phyloP scores from a whole-genome alignment of 805 yeast genomes.

The Hermanozyma aechmeae region DNA sequence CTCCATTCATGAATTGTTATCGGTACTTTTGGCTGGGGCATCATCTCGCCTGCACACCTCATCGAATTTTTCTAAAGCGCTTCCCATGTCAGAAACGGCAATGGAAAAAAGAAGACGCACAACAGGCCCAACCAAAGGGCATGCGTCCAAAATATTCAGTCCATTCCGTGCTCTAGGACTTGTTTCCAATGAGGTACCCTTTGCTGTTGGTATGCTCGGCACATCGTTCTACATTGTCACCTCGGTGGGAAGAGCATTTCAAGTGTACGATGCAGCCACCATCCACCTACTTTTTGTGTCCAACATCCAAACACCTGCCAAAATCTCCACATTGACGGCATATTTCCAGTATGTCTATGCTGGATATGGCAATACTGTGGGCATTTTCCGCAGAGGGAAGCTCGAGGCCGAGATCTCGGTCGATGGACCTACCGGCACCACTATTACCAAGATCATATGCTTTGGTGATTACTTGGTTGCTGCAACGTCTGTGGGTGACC shows the following conservation, averaged over 20 bases:
- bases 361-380: conserved; percentile 60
- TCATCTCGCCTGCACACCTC: conserved; percentile 5
- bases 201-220: conserved; percentile 84
- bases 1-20: no score
- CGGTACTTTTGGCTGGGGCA: no score
- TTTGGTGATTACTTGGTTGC: conserved; percentile 78
- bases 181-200: conserved; percentile 80
- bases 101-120: conserved; percentile 27
- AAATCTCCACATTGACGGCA: conserved; percentile 64
- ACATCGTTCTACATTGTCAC: conserved; percentile 81
- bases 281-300: conserved; percentile 81
- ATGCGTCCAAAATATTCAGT: conserved; percentile 47
- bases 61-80: conserved; percentile 4
- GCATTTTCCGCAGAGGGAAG: conserved; percentile 76
- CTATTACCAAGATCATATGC: conserved; percentile 41
- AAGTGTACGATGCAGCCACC: conserved; percentile 86
- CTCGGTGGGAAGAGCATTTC: conserved; percentile 82
- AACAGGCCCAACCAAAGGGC: conserved; percentile 3
- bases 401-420: conserved; percentile 29
- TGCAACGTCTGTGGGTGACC: conserved; percentile 27
- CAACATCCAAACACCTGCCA: conserved; percentile 59
- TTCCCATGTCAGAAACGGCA: conserved; percentile 2
- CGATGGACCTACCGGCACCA: conserved; percentile 9
- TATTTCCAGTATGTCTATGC: conserved; percentile 82
- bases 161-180: conserved; percentile 85